Evolutionary conservation across 495 filamentous ascomycete genomes (phyloP).

Genomic region (Tuber magnatum): DNA sequence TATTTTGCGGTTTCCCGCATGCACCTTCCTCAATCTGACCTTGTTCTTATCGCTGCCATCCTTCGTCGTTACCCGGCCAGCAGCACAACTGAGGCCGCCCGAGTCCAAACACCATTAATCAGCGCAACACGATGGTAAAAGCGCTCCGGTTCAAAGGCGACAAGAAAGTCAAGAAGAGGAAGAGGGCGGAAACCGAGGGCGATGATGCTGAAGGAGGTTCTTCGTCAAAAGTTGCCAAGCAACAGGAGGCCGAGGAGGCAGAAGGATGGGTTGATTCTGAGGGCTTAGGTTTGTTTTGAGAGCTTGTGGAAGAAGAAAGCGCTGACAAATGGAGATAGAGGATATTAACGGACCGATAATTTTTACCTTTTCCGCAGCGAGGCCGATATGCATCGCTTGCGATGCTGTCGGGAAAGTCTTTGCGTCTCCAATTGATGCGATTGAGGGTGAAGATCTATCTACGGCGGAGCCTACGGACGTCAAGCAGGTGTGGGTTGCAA

Average conservation of each 20-base stretch:
- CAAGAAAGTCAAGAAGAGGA: slow-evolving; percentile 88
- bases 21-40: not conserved
- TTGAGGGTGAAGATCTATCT: slow-evolving; percentile 65
- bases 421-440: slow-evolving; percentile 68
- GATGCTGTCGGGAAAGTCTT: slow-evolving; percentile 82
- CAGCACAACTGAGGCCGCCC: not conserved
- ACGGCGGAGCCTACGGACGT: slow-evolving; percentile 92
- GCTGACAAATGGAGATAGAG: slow-evolving; percentile 34
- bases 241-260: slow-evolving; percentile 37
- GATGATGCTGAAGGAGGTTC: slow-evolving; percentile 39
- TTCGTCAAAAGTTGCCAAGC: slow-evolving; percentile 44
- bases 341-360: slow-evolving; percentile 83
- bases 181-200: slow-evolving; percentile 50
- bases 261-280: slow-evolving; percentile 79
- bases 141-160: slow-evolving; percentile 93
- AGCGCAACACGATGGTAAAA: slow-evolving; percentile 56
- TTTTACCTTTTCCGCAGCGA: slow-evolving; percentile 63
- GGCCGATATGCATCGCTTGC: slow-evolving; percentile 66
- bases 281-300: slow-evolving; percentile 36
- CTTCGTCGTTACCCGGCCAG: not conserved
- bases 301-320: not conserved
- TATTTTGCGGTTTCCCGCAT: not conserved
- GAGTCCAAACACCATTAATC: not conserved
- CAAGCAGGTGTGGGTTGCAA: slow-evolving; percentile 90
- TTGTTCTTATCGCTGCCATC: not conserved